phyloP scores from a whole-genome alignment of 2,329 filamentous ascomycete genomes.

The Diplodia intermedia region DNA sequence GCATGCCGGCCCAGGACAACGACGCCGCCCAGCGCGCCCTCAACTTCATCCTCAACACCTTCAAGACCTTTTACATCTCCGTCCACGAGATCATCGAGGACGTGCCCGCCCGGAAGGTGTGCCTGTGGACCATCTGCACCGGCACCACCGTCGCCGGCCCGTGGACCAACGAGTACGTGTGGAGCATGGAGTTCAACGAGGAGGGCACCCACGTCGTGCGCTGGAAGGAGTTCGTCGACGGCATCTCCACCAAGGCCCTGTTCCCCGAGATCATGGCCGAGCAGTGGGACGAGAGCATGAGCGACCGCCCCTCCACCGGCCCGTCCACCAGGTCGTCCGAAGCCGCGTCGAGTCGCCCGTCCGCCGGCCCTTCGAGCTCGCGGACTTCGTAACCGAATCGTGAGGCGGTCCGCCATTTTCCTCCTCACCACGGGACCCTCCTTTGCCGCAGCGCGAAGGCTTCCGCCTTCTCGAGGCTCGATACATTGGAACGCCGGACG shows the following conservation, averaged over 20 bases:
- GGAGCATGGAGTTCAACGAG: conserved; percentile 30
- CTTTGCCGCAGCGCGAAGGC: not conserved
- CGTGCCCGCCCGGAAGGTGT: conserved; percentile 23
- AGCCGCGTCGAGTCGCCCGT: not conserved
- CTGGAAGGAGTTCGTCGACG: conserved; percentile 31
- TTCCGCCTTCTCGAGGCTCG: not conserved
- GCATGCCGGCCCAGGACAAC: conserved; percentile 18
- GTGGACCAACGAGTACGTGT: conserved; percentile 37
- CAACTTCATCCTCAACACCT: conserved; percentile 31
- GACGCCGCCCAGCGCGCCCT: conserved; percentile 18
- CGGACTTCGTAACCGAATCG: not conserved
- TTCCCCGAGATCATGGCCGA: conserved; percentile 39
- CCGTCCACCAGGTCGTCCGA: conserved; percentile 5
- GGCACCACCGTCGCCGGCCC: conserved; percentile 35
- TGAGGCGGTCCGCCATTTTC: no score
- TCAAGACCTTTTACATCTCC: conserved; percentile 24
- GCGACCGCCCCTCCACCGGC: conserved; percentile 15
- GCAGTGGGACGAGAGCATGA: conserved; percentile 18
- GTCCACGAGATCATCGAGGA: conserved; percentile 30
- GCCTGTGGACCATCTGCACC: conserved; percentile 23
- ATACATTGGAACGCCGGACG: not conserved
- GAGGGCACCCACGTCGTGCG: conserved; percentile 22
- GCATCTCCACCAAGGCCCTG: conserved; percentile 10
- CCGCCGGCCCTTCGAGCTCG: not conserved
- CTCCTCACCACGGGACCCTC: not conserved